Percentiles rank a stretch among this genome's conserved stretches.
Evolutionary conservation across 1,284 basidiomycete species (phyloP).

Genomic region (Sanguinoderma infundibulare): DNA sequence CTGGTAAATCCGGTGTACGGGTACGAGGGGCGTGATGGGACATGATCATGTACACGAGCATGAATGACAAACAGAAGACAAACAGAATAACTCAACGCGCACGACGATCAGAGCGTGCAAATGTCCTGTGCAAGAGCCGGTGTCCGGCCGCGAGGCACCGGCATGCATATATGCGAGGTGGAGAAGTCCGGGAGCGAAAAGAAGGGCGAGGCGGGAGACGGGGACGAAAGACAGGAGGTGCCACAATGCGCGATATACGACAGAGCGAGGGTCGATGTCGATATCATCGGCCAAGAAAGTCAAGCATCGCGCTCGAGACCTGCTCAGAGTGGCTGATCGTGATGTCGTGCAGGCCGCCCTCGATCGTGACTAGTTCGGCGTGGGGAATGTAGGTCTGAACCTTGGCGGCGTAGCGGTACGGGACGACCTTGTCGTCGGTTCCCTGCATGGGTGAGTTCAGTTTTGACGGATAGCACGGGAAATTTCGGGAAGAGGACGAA

Average conservation of each 20-base stretch:
- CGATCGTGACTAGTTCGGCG: slow-evolving; percentile 58
- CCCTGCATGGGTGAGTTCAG: slow-evolving; percentile 48
- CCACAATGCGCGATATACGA: not conserved
- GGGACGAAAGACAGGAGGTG: not conserved
- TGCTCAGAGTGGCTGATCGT: slow-evolving; percentile 57
- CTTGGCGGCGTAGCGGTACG: slow-evolving; percentile 59
- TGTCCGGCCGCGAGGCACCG: not conserved
- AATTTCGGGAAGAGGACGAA: not conserved
- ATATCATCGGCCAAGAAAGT: slow-evolving; percentile 39
- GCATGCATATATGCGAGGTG: not conserved
- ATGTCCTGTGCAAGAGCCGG: not conserved
- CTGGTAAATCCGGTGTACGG: not conserved
- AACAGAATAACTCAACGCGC: not conserved
- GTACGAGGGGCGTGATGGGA: not conserved
- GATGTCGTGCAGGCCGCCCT: slow-evolving; percentile 67
- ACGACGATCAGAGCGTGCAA: not conserved
- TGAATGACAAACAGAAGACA: not conserved
- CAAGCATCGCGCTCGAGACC: slow-evolving; percentile 44
- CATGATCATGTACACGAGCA: not conserved
- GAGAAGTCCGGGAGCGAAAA: not conserved
- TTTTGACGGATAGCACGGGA: not conserved
- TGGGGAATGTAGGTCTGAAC: slow-evolving; percentile 59
- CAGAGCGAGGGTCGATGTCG: not conserved
- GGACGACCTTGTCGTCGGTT: slow-evolving; percentile 66
- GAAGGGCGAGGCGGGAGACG: not conserved